Percentiles rank a stretch among this genome's conserved stretches.
Evolutionary conservation across 2,329 filamentous ascomycete species (phyloP).

Genomic region (Fusarium dimerum): DNA sequence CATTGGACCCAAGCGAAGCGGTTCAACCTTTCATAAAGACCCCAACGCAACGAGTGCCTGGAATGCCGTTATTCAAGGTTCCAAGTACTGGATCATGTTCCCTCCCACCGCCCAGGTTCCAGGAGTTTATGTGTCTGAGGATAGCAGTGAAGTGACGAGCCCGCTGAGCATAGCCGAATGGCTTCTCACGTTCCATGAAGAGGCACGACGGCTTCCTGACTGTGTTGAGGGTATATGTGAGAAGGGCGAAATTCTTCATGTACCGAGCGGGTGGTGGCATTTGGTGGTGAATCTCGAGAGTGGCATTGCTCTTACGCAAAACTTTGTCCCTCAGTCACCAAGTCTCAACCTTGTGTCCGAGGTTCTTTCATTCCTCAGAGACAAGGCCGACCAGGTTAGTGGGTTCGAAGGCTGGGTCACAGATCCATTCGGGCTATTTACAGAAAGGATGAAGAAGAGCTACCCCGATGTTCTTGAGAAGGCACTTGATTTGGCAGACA

Average conservation of each 20-base stretch:
- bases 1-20: constrained; percentile 81
- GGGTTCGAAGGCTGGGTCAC: constrained; percentile 74
- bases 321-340: constrained; percentile 76
- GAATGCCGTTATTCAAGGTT: constrained; percentile 89
- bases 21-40: constrained; percentile 92
- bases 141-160: constrained; percentile 90
- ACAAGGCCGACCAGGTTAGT: constrained; percentile 83
- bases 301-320: constrained; percentile 89
- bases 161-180: constrained; percentile 97
- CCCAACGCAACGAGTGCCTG: constrained; percentile 77
- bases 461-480: constrained; percentile 69
- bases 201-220: constrained; percentile 73
- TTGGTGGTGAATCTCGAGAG: constrained; percentile 86
- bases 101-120: constrained; percentile 77
- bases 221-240: constrained; percentile 85
- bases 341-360: constrained; percentile 62
- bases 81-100: constrained; percentile 99
- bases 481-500: constrained; percentile 65
- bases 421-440: constrained; percentile 76
- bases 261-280: constrained; percentile 96
- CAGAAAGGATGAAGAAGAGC: constrained; percentile 61
- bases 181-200: constrained; percentile 84
- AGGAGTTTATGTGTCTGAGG: constrained; percentile 85
- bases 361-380: constrained; percentile 76
- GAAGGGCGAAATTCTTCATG: constrained; percentile 85